These are phyloP conservation scores for Anthoceros angustus DNA, from an alignment of 225 moss, liverwort and hornwort species.

Conservation along the genomic window DNA sequence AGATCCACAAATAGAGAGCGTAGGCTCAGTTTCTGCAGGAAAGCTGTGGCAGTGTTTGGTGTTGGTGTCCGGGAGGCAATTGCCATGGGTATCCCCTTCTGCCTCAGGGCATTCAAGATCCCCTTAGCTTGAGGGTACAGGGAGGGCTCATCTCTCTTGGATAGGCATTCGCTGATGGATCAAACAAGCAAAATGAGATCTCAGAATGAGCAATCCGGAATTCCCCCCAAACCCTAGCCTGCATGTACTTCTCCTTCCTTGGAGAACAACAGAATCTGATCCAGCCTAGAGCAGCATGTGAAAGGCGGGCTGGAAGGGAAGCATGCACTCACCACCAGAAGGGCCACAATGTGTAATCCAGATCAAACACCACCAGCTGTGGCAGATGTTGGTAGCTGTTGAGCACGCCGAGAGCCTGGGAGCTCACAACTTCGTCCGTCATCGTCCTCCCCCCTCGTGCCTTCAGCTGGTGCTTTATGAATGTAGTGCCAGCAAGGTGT, in stretches of 20 bases:
- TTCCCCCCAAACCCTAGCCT: not conserved
- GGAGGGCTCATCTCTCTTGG: slow-evolving; percentile 47
- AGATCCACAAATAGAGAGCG: slow-evolving; percentile 40
- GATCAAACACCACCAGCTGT: slow-evolving; percentile 71
- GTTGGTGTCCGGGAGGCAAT: slow-evolving; percentile 78
- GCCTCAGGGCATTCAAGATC: slow-evolving; percentile 49
- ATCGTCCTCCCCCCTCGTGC: not conserved
- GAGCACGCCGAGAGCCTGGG: slow-evolving; percentile 44
- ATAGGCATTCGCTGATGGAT: slow-evolving; percentile 53
- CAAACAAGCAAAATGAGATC: not conserved
- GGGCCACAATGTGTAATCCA: slow-evolving; percentile 91
- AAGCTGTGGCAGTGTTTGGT: slow-evolving; percentile 46
- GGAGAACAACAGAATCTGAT: not conserved
- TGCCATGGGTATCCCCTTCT: slow-evolving; percentile 77
- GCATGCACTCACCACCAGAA: slow-evolving; percentile 50
- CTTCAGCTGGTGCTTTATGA: too few species aligned
- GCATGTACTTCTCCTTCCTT: too few species aligned
- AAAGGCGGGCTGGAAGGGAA: not conserved
- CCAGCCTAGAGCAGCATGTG: not conserved
- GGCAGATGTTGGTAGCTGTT: slow-evolving; percentile 39
- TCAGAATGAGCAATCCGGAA: not conserved
- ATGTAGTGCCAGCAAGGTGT: too few species aligned
- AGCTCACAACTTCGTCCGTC: slow-evolving; percentile 1
- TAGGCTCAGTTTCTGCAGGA: slow-evolving; percentile 53
- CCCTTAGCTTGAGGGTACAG: slow-evolving; percentile 63